phyloP scores from a whole-genome alignment of 352 stramenopile genomes.

The Globisporangium rhizosaccharum region DNA sequence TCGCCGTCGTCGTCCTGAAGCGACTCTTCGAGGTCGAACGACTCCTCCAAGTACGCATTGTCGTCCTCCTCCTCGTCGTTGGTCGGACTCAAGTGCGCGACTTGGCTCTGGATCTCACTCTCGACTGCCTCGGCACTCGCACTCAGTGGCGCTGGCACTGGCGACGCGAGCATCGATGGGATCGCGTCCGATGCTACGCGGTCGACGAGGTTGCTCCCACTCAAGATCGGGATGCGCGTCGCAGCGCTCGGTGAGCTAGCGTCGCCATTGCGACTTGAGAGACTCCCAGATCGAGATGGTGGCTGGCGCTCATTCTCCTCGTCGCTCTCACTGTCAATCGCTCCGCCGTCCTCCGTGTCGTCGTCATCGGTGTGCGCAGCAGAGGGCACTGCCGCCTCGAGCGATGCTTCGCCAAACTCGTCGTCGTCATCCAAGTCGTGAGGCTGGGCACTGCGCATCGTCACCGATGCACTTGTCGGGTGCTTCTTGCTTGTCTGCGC shows the following conservation, averaged over 20 bases:
- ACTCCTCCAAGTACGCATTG: slow-evolving; percentile 61
- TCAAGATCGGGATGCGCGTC: slow-evolving; percentile 19
- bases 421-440: slow-evolving; percentile 6
- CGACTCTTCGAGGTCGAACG: slow-evolving; percentile 72
- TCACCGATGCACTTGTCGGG: not conserved
- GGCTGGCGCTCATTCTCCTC: not conserved
- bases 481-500: slow-evolving; percentile 13
- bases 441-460: not conserved
- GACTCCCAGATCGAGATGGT: not conserved
- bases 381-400: slow-evolving; percentile 2
- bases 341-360: slow-evolving; percentile 11
- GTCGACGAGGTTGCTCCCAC: slow-evolving; percentile 16
- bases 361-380: not conserved
- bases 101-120: slow-evolving; percentile 7
- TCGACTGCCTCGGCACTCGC: not conserved
- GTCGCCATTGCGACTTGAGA: not conserved
- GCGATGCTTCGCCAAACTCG: slow-evolving; percentile 18
- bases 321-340: slow-evolving; percentile 9
- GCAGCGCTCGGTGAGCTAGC: slow-evolving; percentile 6
- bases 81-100: not conserved
- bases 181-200: slow-evolving; percentile 11
- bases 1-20: slow-evolving; percentile 41
- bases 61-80: slow-evolving; percentile 28
- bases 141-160: too few relatives aligned
- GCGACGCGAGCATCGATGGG: slow-evolving; percentile 12